Percentiles rank a stretch among this genome's conserved stretches.
These are phyloP conservation scores for Aspergillus aculeatus DNA, from an alignment of 2,329 filamentous ascomycete species.

Conservation along the genomic window DNA sequence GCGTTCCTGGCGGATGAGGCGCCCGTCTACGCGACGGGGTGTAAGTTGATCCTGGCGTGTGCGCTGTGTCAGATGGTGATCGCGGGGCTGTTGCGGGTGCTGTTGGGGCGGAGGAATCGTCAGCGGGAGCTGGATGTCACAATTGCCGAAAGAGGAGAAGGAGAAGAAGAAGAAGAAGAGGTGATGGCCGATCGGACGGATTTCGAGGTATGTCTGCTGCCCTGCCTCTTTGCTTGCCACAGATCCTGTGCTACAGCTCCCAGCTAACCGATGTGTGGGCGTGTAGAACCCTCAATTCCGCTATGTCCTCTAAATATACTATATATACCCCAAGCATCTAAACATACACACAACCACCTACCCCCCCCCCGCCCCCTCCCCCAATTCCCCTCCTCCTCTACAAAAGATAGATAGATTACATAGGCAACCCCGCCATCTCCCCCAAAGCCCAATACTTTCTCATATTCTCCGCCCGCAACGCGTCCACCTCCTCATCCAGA, in stretches of 20 bases:
- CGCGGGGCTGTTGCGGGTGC: constrained; percentile 19
- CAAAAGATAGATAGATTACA: constrained; percentile 46
- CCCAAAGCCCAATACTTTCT: constrained; percentile 73
- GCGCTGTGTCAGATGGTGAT: constrained; percentile 21
- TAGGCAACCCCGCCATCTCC: constrained; percentile 70
- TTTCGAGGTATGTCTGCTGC: constrained; percentile 23
- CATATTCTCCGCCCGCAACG: constrained; percentile 84
- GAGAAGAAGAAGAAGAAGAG: constrained; percentile 5
- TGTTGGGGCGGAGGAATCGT: constrained; percentile 23
- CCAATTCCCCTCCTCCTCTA: too few relatives aligned
- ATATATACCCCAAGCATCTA: too few relatives aligned
- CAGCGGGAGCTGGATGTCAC: constrained; percentile 13
- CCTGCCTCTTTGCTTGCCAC: too few relatives aligned
- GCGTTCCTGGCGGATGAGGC: constrained; percentile 45
- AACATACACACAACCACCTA: too few relatives aligned
- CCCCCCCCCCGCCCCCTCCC: too few relatives aligned
- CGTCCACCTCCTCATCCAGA: constrained; percentile 78
- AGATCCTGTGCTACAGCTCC: too few relatives aligned
- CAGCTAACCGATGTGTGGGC: too few relatives aligned
- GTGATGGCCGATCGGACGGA: constrained; percentile 28
- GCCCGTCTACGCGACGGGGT: constrained; percentile 53
- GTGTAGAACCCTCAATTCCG: too few relatives aligned
- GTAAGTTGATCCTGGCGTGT: constrained; percentile 49
- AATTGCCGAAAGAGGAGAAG: not conserved
- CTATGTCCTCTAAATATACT: too few relatives aligned